These are phyloP conservation scores for Aschersonia sp. DNA, from an alignment of 2,329 filamentous ascomycete genomes.

Conservation along the genomic window DNA sequence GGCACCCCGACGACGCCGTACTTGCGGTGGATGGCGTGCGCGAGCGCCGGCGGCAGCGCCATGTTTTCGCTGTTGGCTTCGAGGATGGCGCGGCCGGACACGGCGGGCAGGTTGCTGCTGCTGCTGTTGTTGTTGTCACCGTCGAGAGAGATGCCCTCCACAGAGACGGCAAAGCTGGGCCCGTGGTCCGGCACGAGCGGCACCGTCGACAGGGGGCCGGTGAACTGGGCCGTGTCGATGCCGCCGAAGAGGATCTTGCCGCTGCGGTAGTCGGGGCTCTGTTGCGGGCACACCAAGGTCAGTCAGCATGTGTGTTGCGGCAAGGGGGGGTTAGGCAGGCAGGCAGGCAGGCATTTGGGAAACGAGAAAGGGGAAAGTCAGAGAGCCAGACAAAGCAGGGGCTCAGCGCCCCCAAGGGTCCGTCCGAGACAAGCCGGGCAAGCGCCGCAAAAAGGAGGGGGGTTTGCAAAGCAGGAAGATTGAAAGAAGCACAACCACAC, in stretches of 20 bases:
- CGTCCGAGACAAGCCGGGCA: too few relatives aligned
- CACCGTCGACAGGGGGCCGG: not conserved
- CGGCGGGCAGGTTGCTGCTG: not conserved
- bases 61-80: slow-evolving; percentile 7
- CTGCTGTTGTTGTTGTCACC: not conserved
- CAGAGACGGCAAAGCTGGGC: not conserved
- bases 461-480: too few relatives aligned
- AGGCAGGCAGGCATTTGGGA: too few relatives aligned
- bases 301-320: not conserved
- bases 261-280: not conserved
- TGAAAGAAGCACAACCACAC: too few relatives aligned
- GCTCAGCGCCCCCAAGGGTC: too few relatives aligned
- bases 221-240: not conserved
- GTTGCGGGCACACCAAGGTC: too few relatives aligned
- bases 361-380: too few relatives aligned
- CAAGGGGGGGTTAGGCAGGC: not conserved
- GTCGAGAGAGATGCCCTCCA: not conserved
- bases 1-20: not conserved
- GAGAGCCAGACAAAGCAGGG: not conserved
- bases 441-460: too few relatives aligned
- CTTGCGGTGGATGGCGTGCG: not conserved
- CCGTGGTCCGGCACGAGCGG: not conserved
- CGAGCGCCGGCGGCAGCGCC: not conserved
- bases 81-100: slow-evolving; percentile 8
- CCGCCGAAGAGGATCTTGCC: not conserved